Conservation (phyloP, 805 yeast species). For the Candida schatavii region DNA sequence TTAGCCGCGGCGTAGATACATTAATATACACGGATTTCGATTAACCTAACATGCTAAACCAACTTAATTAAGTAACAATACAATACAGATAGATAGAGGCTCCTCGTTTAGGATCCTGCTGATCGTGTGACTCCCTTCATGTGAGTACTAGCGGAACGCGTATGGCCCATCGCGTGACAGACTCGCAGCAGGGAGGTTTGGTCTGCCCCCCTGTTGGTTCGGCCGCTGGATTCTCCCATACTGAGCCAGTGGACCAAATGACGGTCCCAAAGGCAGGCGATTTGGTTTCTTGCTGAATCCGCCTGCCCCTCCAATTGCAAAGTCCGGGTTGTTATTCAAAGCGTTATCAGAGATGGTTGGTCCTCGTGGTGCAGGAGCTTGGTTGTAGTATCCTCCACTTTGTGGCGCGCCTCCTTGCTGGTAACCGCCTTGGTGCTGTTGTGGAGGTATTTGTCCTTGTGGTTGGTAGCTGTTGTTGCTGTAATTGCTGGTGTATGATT, state of each 20-base stretch:
- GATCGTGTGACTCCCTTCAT: too few relatives aligned
- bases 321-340: conserved; percentile 40
- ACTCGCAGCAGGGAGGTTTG: conserved; percentile 2
- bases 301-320: conserved; percentile 26
- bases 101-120: too few relatives aligned
- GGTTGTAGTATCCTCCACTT: conserved; percentile 13
- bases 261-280: conserved; percentile 1
- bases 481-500: not conserved
- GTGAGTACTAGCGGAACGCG: conserved; percentile 3
- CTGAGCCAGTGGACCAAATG: not conserved
- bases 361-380: conserved; percentile 13
- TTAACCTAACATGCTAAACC: too few relatives aligned
- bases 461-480: conserved; percentile 4
- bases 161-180: conserved; percentile 5
- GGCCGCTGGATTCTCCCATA: conserved; percentile 1
- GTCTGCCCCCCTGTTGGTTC: not conserved
- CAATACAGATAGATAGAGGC: too few relatives aligned
- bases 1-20: too few relatives aligned
- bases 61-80: too few relatives aligned
- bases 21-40: too few relatives aligned
- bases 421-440: conserved; percentile 5
- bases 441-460: conserved; percentile 7
- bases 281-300: conserved; percentile 2
- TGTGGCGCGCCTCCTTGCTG: conserved; percentile 13
- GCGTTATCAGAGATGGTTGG: conserved; percentile 38